Base-by-base conservation (phyloP, 192 early-diverging fungal species). In the Physocladia obscura region DNA sequence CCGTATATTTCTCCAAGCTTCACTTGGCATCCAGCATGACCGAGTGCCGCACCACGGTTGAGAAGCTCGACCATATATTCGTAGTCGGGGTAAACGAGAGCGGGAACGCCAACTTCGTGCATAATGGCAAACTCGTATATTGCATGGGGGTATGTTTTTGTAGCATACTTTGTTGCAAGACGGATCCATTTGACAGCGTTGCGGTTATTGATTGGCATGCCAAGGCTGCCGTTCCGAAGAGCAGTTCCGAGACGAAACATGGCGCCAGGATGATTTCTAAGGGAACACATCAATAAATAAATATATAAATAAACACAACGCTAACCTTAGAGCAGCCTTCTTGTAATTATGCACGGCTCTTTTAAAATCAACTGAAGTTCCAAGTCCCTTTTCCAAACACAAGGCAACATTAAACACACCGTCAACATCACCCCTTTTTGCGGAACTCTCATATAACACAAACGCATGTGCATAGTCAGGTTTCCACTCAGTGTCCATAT, bases 111-210 rank as follows among this genome's bases (percentile, higher is more conserved):
- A 8, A 81, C 79, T n/a, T 91, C 87, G 69, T 93, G 89, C 72
- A 97, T 86, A 35, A 88, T 77, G 21, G 89, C 93, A 3, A 93
- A 83, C 57, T 92, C 82, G 70, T 89, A 89, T 27, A 93, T 83
- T 24, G 89, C 87, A 69, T 92, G 85, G 1, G 90, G 86, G 71
- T 89, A 90, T 21, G 84, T 78, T 22, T 80, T 72, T 49, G 76
- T 82, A 3, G 94, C 88, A 62, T 89, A 87, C 24, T 87, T 79
- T 0, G 93, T 89, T 1, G 93, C 83, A 38, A 91, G 82, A 71
- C 90, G 88, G 63, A 97, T 81, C 76, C 90, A 95, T 44, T 89
- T 85, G 64, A 98, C 81, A 17, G 90, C 92, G 70, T 92, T 86
- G 64, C 90, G 90, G 44, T 87, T 71, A 69, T 93, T 89, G 50